Base-by-base conservation (phyloP, 805 yeast species). In the Suhomyces sp. region DNA sequence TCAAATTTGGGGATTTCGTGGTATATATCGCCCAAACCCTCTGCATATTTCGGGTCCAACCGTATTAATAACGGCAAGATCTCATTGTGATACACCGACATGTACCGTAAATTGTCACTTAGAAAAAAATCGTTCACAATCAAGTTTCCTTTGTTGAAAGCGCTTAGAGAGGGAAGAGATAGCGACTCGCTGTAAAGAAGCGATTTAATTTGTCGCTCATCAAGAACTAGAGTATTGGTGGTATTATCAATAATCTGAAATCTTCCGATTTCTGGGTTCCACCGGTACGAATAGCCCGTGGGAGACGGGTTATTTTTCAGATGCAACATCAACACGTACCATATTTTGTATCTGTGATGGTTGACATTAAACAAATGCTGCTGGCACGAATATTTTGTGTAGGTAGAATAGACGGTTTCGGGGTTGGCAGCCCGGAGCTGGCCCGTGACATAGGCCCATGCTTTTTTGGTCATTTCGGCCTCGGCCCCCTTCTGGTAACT, bases 31-130 rank as follows among this genome's bases (percentile, higher is more conserved):
- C 64, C 69, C 17, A 68, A 54, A 0, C 69, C 72, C 25, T 70
- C 70, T 7, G 57, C 58, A 49, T 65, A 71, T 29, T 56, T 61
- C 5, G 59, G 45, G 44, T 69, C 75, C 15, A 64, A 35, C 31
- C 63, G 58, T 5, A 63, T 63, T 27, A 71, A 58, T 45, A 71
- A 57, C 4, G 69, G 72, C 17, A 70, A 55, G 1, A 71, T 66
- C 43, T 71, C 73, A 50, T 71, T 71, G 54, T 71, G 76, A 52
- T 71, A 71, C 3, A 62, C 64, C 2, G 74, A 68, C 68, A 71
- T 67, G 53, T 71, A 71, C 51, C 54, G 59, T 35, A 68, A 57
- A 52, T 69, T 66, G 44, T 69, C 70, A 31, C 71, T 63, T 33
- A 71, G 59, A 52, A 71, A 71, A 54, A 71, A 68, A 50, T 71